These are phyloP conservation scores for Oryza australiensis DNA, from an alignment of 176 grass and related monocot species.

Conservation along the genomic window DNA sequence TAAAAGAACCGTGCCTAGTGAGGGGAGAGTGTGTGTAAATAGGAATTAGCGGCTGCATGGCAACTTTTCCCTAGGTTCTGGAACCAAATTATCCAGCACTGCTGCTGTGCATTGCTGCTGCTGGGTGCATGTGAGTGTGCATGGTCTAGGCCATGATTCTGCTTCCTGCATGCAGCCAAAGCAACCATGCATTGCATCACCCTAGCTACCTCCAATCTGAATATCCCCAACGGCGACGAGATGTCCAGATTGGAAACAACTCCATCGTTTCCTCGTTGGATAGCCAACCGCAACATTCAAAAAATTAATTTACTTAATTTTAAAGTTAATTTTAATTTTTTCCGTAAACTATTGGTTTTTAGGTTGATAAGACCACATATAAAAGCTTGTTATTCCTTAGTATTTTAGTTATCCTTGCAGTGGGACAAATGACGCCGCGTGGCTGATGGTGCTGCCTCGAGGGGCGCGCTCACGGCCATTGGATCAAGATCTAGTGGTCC, in stretches of 20 bases:
- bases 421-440: neutral
- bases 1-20: no score
- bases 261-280: no score
- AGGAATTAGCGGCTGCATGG: no score
- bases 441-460: neutral
- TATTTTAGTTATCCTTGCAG: no score
- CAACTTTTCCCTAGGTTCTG: neutral
- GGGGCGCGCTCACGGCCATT: neutral
- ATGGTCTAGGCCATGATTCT: neutral
- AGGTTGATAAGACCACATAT: no score
- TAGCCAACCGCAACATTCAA: no score
- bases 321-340: no score
- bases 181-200: neutral
- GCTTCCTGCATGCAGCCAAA: neutral
- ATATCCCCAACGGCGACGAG: neutral
- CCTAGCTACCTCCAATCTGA: neutral
- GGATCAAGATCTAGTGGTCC: conserved; percentile 35
- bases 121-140: neutral
- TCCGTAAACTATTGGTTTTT: no score
- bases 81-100: neutral
- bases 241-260: neutral
- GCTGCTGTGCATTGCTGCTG: neutral
- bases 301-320: no score
- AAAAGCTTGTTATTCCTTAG: no score
- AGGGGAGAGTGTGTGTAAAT: no score